Base-by-base conservation (phyloP, 1,139 yeast species). In the Nakaseomyces nivariensis region DNA sequence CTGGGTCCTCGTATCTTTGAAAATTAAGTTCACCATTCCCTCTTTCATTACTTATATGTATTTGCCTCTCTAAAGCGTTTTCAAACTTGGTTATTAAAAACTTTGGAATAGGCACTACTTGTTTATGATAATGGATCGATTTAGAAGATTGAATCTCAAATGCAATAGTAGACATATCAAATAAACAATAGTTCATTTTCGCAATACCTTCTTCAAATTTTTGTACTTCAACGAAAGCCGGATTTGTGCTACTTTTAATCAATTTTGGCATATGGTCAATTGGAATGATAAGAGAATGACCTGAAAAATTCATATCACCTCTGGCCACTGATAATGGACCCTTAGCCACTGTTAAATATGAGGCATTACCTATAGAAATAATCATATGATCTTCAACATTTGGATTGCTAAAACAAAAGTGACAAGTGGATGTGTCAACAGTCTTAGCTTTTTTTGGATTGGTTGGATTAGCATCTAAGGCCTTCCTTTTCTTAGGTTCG, bases 271-370 rank as follows among this genome's bases (percentile, higher is more conserved):
- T 69, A 64, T 90, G 97, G 9, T 82, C 79, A 25, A 90, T 77
- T 0, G 97, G 95, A n/a, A 88, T 80, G 7, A 89, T 74, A 45
- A 90, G 72, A 11, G 87, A 85, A 69, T 90, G 97, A 0, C 95
- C 96, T 0, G 95, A 78, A 60, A 86, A 81, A 8, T 73, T 72
- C 61, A 76, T 63, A 8, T 63, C 61, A 24, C 62, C 63, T 26
- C 64, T 57, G 2, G 82, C 75, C 41, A 75, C 67, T 0, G 88
- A 77, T 31, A 90, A 67, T 0, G 97, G 97, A 0, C 97, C 97
- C 60, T 86, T 88, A 0, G 96, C 95, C 13, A 83, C 73, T 0
- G 97, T 85, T 53, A 89, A 51, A 61, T 88, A 90, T 1, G 81
- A 69, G 41, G 73, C 71, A 8, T 75, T 74, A 0, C 87, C 92